Percentiles rank a stretch among this genome's conserved stretches.
Evolutionary conservation across 2,329 filamentous ascomycete species (phyloP).

Genomic region (Coniochaeta sp.): DNA sequence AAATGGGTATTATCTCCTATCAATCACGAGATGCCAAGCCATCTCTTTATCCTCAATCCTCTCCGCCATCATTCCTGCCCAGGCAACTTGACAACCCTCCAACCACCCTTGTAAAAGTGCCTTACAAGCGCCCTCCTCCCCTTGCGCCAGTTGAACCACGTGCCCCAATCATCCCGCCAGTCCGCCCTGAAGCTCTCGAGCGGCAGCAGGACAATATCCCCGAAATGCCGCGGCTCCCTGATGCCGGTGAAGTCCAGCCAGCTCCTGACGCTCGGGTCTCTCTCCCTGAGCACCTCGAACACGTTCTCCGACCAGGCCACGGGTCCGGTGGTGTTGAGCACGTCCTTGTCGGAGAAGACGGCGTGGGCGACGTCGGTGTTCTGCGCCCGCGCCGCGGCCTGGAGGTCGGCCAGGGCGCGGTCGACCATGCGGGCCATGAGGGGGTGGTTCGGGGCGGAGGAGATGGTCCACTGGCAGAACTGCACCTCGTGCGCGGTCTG

Average conservation of each 20-base stretch:
- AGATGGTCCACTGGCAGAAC: conserved; percentile 9
- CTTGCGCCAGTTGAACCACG: background rate
- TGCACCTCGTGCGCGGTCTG: conserved; percentile 3
- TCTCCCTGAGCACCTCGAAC: background rate
- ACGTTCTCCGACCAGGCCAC: conserved; percentile 9
- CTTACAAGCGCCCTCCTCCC: background rate
- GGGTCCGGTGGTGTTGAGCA: conserved; percentile 8
- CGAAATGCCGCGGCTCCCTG: background rate
- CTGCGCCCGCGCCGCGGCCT: background rate
- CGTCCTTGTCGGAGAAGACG: conserved; percentile 2
- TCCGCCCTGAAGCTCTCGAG: conserved; percentile 3
- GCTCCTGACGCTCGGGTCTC: background rate
- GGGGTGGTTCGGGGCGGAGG: conserved; percentile 5
- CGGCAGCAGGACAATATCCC: conserved; percentile 2
- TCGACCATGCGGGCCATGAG: conserved; percentile 2
- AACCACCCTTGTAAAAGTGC: conserved; percentile 1
- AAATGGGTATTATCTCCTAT: no score
- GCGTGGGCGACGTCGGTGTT: background rate
- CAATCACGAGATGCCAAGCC: no score
- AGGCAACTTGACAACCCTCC: background rate
- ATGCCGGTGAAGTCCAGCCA: background rate
- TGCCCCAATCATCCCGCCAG: conserved; percentile 1
- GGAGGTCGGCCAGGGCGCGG: background rate
- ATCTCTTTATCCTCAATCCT: background rate
- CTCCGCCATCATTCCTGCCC: background rate